Evolutionary conservation across 2,329 filamentous ascomycete species (phyloP).

Genomic region (Bipolaris cookei): DNA sequence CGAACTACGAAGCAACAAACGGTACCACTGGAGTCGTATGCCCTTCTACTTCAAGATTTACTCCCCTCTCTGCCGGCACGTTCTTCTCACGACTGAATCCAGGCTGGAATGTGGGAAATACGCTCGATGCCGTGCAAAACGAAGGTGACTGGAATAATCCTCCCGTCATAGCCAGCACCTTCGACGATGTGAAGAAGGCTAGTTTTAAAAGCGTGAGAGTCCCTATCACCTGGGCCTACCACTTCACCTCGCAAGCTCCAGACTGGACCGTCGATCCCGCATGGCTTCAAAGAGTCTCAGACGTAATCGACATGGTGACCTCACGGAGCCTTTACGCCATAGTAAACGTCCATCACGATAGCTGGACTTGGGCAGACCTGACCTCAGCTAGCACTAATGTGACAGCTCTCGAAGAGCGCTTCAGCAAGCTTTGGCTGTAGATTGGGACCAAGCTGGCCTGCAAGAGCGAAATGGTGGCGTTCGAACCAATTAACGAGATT

Average conservation of each 20-base stretch:
- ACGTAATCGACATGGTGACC: slow-evolving; percentile 64
- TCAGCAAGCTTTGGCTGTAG: slow-evolving; percentile 64
- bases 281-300: slow-evolving; percentile 64
- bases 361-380: slow-evolving; percentile 64
- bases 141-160: slow-evolving; percentile 67
- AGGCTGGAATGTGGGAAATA: slow-evolving; percentile 68
- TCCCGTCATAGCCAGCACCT: slow-evolving; percentile 57
- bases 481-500: slow-evolving; percentile 67
- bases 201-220: slow-evolving; percentile 66
- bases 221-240: slow-evolving; percentile 65
- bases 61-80: slow-evolving; percentile 54
- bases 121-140: slow-evolving; percentile 61
- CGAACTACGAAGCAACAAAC: slow-evolving; percentile 14
- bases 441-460: slow-evolving; percentile 62
- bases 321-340: slow-evolving; percentile 59
- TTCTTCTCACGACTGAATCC: slow-evolving; percentile 59
- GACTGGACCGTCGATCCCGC: slow-evolving; percentile 61
- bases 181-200: slow-evolving; percentile 59
- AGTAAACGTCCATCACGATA: slow-evolving; percentile 67
- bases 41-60: slow-evolving; percentile 50
- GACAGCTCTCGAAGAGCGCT: slow-evolving; percentile 62
- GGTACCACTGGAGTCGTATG: slow-evolving; percentile 43
- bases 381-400: slow-evolving; percentile 55
- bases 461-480: slow-evolving; percentile 61
- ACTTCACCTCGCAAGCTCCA: slow-evolving; percentile 59